Base-by-base conservation (phyloP, 2,329 filamentous ascomycete species). In the Ascochyta clinopodiicola region DNA sequence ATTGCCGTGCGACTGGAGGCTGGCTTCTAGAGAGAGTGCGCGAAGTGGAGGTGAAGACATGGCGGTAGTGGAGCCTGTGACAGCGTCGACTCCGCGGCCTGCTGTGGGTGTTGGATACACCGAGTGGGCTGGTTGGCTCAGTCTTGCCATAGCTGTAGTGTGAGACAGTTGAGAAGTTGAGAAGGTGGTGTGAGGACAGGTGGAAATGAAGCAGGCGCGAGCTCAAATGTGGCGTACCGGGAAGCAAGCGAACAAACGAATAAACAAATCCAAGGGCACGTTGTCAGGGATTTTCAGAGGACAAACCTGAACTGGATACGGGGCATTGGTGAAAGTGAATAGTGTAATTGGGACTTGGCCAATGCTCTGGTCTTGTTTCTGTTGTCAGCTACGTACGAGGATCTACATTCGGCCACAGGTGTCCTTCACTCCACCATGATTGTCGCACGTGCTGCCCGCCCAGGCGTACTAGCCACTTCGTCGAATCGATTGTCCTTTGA, bases 101-200 rank as follows among this genome's bases (percentile, higher is more conserved):
- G 29, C 17, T 35, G 21, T 15, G 22, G 48, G 32, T 8, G 27
- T 25, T 8, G 29, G 6, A 32, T 31, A 39, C 15, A 29, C 35
- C 10, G 35, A 24, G 10, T 47, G 27, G n/a, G 47, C 25, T 31
- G 54, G 37, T 21, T 39, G 37, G 19, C 27, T 51, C 6, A 56
- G 46, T n/a, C 31, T 50, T n/a, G 52, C 52, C 52, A 56, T 56
- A 36, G 32, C 44, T 38, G 13, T 27, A 25, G 12, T n/a, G 22
- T 13, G 7, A 6, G 8, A 31, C 15, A 21, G 36, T 25, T 19
- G 19, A 27, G 39, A 9, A 12, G 21, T 25, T 19, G 19, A 27
- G 39, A 9, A 12, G 21, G 21, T 38, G n/a, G 21, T 24, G 34
- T 39, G 10, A 13, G 24, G 42, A 27, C 7, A 3, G 6, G 13